These are phyloP conservation scores for Ophiognomonia clavigignenti-juglandacearum DNA, from an alignment of 2,329 filamentous ascomycete species.

Conservation along the genomic window DNA sequence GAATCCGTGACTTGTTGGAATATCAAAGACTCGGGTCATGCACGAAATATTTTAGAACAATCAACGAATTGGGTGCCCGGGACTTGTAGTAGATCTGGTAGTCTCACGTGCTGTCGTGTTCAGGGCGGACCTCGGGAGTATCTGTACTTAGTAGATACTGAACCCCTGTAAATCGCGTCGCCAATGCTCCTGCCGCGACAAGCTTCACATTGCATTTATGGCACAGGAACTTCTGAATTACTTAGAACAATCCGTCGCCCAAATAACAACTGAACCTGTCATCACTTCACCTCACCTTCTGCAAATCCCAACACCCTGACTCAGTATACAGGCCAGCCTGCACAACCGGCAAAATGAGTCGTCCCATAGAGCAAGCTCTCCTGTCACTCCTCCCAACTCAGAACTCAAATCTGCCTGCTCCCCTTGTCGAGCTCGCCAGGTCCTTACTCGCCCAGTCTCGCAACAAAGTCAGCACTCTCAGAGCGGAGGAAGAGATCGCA, in stretches of 20 bases:
- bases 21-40: too few species aligned
- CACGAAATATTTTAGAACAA: too few species aligned
- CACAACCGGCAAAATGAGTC: constrained; percentile 53
- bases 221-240: too few species aligned
- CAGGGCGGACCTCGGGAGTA: too few species aligned
- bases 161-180: constrained; percentile 8
- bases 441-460: constrained; percentile 78
- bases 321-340: background rate
- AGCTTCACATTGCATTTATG: background rate
- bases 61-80: too few species aligned
- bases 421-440: constrained; percentile 66
- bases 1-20: too few species aligned
- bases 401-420: constrained; percentile 59
- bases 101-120: constrained; percentile 13
- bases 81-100: background rate
- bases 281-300: too few species aligned
- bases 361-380: constrained; percentile 68
- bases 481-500: constrained; percentile 83
- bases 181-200: constrained; percentile 1
- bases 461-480: constrained; percentile 69
- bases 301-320: background rate
- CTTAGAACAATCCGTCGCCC: too few species aligned
- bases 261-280: too few species aligned
- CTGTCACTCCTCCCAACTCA: constrained; percentile 70
- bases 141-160: too few species aligned